A percentile compares a stretch with the other conserved stretches of the same genome.
These are phyloP conservation scores for Phytophthora pluvialis DNA, from an alignment of 352 stramenopile genomes.

Conservation along the genomic window DNA sequence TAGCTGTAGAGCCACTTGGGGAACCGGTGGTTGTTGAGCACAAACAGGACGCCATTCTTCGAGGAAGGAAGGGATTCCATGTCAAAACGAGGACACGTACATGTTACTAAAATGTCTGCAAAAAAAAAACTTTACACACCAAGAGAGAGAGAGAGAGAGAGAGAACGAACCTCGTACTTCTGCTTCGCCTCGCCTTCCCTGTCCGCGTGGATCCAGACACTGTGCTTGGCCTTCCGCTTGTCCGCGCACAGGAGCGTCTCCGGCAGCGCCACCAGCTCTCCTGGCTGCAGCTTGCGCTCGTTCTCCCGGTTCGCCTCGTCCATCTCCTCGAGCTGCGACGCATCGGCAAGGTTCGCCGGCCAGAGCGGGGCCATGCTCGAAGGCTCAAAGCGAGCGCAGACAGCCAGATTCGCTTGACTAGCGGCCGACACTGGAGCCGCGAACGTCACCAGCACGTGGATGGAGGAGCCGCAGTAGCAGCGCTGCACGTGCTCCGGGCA, in stretches of 20 bases:
- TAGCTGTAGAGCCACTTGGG: constrained; percentile 65
- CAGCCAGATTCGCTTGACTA: constrained; percentile 29
- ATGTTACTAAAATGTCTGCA: neutral
- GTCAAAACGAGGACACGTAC: too few species aligned
- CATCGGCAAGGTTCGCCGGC: constrained; percentile 3
- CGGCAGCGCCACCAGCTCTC: constrained; percentile 27
- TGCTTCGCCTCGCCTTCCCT: constrained; percentile 48
- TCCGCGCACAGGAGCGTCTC: constrained; percentile 10
- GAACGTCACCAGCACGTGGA: constrained; percentile 46
- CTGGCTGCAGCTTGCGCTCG: constrained; percentile 26
- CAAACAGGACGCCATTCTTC: constrained; percentile 47
- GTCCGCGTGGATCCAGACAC: constrained; percentile 46
- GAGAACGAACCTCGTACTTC: constrained; percentile 32
- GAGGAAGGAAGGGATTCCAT: too few species aligned
- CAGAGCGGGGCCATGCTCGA: constrained; percentile 23
- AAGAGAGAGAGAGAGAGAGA: neutral
- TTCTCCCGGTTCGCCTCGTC: neutral
- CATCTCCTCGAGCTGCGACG: neutral
- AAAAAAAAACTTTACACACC: neutral
- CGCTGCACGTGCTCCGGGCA: constrained; percentile 46
- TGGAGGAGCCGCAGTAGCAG: constrained; percentile 51
- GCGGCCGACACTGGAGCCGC: constrained; percentile 4
- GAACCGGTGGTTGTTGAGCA: constrained; percentile 61
- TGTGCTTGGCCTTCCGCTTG: constrained; percentile 20
- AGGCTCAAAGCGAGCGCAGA: constrained; percentile 56